These are phyloP conservation scores for Epichloe elymi DNA, from an alignment of 2,329 filamentous ascomycete species.

Conservation along the genomic window DNA sequence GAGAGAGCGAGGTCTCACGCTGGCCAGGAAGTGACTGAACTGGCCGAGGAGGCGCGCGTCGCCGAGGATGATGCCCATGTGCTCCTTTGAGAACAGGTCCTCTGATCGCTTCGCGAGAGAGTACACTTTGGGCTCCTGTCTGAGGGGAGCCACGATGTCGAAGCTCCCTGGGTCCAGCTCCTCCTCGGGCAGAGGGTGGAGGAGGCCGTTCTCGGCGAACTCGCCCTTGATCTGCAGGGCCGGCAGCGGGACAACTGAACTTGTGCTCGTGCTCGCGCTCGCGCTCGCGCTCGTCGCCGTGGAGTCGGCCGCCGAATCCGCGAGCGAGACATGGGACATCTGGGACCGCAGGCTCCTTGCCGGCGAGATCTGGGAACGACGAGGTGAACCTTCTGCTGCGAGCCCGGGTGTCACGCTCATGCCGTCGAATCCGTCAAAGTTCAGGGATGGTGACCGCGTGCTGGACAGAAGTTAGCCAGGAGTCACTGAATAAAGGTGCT, in stretches of 20 bases:
- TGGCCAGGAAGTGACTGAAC: constrained; percentile 55
- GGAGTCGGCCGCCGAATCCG: background rate
- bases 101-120: constrained; percentile 53
- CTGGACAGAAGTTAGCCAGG: background rate
- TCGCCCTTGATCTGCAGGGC: background rate
- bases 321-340: background rate
- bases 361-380: background rate
- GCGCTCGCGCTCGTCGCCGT: background rate
- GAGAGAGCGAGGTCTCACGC: constrained; percentile 46
- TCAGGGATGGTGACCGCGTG: background rate
- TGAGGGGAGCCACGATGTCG: background rate
- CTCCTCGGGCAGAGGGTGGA: background rate
- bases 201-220: background rate
- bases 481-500: background rate
- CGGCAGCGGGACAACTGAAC: background rate
- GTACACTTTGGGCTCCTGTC: constrained; percentile 14
- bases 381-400: background rate
- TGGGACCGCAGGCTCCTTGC: background rate
- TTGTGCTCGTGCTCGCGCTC: background rate
- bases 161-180: constrained; percentile 1
- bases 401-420: no score
- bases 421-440: constrained; percentile 1
- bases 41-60: constrained; percentile 48
- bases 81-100: constrained; percentile 50
- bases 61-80: constrained; percentile 51